Evolutionary conservation across 495 filamentous ascomycete genomes (phyloP).

Genomic region (Penicillium chermesinum): DNA sequence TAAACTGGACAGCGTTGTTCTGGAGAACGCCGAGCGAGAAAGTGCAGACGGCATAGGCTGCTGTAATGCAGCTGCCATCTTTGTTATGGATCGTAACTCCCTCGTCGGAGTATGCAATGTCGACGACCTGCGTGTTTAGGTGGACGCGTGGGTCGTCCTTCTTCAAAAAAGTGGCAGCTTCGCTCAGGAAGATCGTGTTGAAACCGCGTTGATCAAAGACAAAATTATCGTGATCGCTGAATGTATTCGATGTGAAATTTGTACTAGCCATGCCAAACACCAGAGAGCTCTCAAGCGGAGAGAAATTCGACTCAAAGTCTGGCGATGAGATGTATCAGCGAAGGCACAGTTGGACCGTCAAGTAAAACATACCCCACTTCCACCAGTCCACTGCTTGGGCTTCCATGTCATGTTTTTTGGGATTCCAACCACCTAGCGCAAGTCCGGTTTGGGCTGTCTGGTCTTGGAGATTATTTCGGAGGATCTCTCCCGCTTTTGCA

Average conservation of each 20-base stretch:
- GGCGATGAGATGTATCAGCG: conserved; percentile 6
- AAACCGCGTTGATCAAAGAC: conserved; percentile 66
- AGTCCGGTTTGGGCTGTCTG: conserved; percentile 56
- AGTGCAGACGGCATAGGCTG: conserved; percentile 54
- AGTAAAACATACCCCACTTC: conserved; percentile 39
- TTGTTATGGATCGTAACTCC: conserved; percentile 55
- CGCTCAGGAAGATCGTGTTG: conserved; percentile 54
- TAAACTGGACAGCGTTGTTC: conserved; percentile 56
- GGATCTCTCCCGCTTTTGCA: conserved; percentile 53
- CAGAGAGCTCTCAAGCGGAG: conserved; percentile 46
- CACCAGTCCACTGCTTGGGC: conserved; percentile 63
- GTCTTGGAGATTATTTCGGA: conserved; percentile 60
- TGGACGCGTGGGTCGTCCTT: conserved; percentile 53
- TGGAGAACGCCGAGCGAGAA: conserved; percentile 70
- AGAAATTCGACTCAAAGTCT: conserved; percentile 54
- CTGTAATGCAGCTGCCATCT: conserved; percentile 56
- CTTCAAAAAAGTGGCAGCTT: conserved; percentile 56
- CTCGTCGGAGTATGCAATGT: conserved; percentile 49
- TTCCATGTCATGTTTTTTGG: conserved; percentile 49
- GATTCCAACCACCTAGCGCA: conserved; percentile 60
- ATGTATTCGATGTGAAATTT: conserved; percentile 46
- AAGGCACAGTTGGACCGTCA: neutral
- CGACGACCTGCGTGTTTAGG: conserved; percentile 57
- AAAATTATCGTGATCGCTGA: conserved; percentile 59
- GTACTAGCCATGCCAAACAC: conserved; percentile 41